Conservation (phyloP, 2,329 filamentous ascomycete species). For the Penicillium vulpinum region DNA sequence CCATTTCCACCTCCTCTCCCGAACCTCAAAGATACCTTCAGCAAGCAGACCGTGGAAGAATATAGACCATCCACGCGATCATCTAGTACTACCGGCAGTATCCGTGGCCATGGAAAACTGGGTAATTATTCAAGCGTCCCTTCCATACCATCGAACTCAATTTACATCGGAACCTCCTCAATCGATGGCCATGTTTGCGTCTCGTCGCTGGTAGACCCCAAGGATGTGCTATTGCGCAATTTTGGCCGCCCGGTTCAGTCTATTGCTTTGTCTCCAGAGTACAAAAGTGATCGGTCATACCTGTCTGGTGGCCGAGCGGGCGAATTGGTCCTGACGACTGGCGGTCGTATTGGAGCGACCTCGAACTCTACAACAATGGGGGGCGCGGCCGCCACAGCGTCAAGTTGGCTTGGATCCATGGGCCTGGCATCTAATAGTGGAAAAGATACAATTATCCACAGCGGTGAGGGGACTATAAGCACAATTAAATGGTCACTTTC, state of each 20-base stretch:
- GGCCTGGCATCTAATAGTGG: constrained; percentile 76
- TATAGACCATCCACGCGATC: constrained; percentile 22
- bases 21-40: constrained; percentile 40
- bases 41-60: constrained; percentile 35
- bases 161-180: constrained; percentile 90
- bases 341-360: constrained; percentile 74
- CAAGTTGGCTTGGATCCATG: constrained; percentile 88
- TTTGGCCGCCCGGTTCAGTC: constrained; percentile 91
- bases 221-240: constrained; percentile 87
- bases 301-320: constrained; percentile 88
- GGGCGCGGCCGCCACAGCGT: constrained; percentile 72
- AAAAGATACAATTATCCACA: constrained; percentile 83
- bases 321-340: constrained; percentile 80
- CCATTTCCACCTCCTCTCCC: constrained; percentile 69
- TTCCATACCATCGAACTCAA: constrained; percentile 80
- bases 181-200: constrained; percentile 96
- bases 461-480: constrained; percentile 86
- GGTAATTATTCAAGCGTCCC: constrained; percentile 52
- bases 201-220: constrained; percentile 79
- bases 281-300: constrained; percentile 83
- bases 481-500: constrained; percentile 93
- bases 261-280: constrained; percentile 92
- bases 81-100: constrained; percentile 32
- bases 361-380: constrained; percentile 81
- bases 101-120: constrained; percentile 31